phyloP scores from a whole-genome alignment of 2,329 filamentous ascomycete species.

The Stemphylium vesicarium region DNA sequence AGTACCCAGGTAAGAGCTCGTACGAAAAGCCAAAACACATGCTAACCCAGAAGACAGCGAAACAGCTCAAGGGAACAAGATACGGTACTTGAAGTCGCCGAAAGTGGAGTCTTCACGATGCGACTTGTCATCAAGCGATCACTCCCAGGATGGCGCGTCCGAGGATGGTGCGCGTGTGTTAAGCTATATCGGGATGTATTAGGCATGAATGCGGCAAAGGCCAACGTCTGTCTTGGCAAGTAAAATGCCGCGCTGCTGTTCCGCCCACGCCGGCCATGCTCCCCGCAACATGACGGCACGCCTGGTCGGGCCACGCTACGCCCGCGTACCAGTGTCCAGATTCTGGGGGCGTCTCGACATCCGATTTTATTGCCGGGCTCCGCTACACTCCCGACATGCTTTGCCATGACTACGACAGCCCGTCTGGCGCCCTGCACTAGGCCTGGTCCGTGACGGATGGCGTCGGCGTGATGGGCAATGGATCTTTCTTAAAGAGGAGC shows the following conservation, averaged over 20 bases:
- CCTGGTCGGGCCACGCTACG: constrained; percentile 18
- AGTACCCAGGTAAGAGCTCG: not conserved
- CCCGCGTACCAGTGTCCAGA: constrained; percentile 9
- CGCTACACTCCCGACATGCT: constrained; percentile 28
- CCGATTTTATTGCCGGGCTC: constrained; percentile 35
- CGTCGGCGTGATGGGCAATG: constrained; percentile 2
- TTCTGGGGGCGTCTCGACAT: constrained; percentile 20
- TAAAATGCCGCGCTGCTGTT: constrained; percentile 34
- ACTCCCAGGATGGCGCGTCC: not conserved
- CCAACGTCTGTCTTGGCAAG: constrained; percentile 13
- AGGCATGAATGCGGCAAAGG: constrained; percentile 3
- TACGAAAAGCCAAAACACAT: not conserved
- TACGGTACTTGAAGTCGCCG: constrained; percentile 11
- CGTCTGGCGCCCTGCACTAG: constrained; percentile 22
- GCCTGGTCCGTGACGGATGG: constrained; percentile 16
- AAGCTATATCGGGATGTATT: not conserved
- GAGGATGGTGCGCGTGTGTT: constrained; percentile 6
- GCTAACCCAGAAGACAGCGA: not conserved
- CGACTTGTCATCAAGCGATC: not conserved
- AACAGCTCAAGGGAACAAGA: constrained; percentile 6
- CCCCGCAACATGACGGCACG: constrained; percentile 39
- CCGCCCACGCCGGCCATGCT: constrained; percentile 21
- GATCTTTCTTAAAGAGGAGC: constrained; percentile 17
- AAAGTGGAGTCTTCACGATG: constrained; percentile 8
- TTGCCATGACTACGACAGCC: constrained; percentile 24